Percentiles rank a stretch among this genome's conserved stretches.
phyloP scores from a whole-genome alignment of 1,139 yeast genomes.

The Saccharomyces pastorianus region DNA sequence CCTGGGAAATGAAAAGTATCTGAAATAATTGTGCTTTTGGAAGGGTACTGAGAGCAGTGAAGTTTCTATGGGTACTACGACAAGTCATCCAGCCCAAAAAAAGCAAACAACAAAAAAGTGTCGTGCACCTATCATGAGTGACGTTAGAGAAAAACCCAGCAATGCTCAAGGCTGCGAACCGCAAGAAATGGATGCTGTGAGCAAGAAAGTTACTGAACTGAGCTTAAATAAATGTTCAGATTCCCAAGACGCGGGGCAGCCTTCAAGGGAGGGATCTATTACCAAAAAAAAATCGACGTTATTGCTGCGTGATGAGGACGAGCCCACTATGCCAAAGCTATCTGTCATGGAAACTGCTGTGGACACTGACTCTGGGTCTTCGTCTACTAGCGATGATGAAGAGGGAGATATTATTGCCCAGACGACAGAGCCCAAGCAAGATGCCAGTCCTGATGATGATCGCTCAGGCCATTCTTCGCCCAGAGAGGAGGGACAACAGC shows the following conservation, averaged over 20 bases:
- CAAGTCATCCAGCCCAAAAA: background rate
- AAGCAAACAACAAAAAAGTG: background rate
- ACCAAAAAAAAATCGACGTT: conserved; percentile 7
- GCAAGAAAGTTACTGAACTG: background rate
- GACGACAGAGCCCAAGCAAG: conserved; percentile 6
- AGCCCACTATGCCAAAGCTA: background rate
- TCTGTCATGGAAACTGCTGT: background rate
- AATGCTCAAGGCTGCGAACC: background rate
- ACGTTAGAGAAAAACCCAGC: background rate
- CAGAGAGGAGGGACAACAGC: background rate
- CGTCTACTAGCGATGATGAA: conserved; percentile 7
- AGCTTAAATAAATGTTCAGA: background rate
- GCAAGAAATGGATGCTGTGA: conserved; percentile 1
- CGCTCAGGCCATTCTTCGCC: background rate
- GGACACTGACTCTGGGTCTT: conserved; percentile 5
- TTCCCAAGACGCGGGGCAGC: background rate
- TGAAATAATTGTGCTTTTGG: background rate
- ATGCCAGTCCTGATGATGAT: conserved; percentile 3
- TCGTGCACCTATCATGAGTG: background rate
- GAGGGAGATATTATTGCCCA: background rate
- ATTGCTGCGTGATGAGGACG: conserved; percentile 7
- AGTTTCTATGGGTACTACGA: background rate
- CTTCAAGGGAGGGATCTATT: background rate
- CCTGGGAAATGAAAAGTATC: no score
- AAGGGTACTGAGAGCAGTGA: background rate